Evolutionary conservation across 805 yeast species (phyloP).

Genomic region (Teunomyces lycoperdinae): DNA sequence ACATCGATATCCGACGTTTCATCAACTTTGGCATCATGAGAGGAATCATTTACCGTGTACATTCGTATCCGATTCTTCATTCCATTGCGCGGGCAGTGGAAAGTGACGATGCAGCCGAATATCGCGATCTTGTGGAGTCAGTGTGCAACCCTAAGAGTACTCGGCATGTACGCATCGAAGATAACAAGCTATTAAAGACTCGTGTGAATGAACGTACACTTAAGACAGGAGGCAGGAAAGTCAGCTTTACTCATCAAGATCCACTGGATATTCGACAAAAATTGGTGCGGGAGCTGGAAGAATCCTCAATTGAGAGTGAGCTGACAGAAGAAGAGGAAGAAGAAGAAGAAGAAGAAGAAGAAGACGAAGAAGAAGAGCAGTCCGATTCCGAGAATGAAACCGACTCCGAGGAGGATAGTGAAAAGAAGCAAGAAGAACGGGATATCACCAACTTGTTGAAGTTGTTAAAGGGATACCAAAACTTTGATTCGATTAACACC

Average conservation of each 20-base stretch:
- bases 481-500: conserved; percentile 68
- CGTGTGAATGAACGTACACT: conserved; percentile 14
- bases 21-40: conserved; percentile 82
- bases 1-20: conserved; percentile 81
- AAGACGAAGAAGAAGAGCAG: conserved; percentile 8
- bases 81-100: conserved; percentile 39
- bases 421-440: conserved; percentile 13
- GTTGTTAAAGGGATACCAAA: conserved; percentile 49
- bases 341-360: conserved; percentile 5
- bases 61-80: conserved; percentile 65
- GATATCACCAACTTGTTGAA: conserved; percentile 40
- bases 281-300: conserved; percentile 3
- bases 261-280: conserved; percentile 3
- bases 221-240: conserved; percentile 24
- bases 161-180: conserved; percentile 1
- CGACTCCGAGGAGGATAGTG: conserved; percentile 14
- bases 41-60: conserved; percentile 77
- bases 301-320: neutral
- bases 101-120: conserved; percentile 18
- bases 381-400: conserved; percentile 15
- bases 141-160: conserved; percentile 9
- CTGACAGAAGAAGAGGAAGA: conserved; percentile 2
- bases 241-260: conserved; percentile 27
- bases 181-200: conserved; percentile 9
- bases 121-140: conserved; percentile 11